phyloP scores from a whole-genome alignment of 495 filamentous ascomycete genomes.

The Aspergillus campestris region DNA sequence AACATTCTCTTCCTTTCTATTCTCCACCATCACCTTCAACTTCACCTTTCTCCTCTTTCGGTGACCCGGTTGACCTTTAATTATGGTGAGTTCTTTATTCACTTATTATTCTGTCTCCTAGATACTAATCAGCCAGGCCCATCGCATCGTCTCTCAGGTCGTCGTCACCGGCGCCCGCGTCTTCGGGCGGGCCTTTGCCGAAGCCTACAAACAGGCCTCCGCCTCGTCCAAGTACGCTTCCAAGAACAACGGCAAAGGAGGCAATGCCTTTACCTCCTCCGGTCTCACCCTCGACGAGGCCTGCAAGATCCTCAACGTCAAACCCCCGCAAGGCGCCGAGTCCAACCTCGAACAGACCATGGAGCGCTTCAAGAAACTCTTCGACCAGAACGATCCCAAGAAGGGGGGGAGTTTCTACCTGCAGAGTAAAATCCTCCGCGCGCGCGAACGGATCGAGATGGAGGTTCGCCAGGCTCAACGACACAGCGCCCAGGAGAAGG shows the following conservation, averaged over 20 bases:
- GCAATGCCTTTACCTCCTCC: slow-evolving; percentile 44
- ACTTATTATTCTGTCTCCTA: not conserved
- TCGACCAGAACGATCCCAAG: slow-evolving; percentile 86
- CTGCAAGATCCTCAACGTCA: slow-evolving; percentile 95
- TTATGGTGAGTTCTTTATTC: slow-evolving; percentile 20
- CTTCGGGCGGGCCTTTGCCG: slow-evolving; percentile 82
- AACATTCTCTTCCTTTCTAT: too few species aligned
- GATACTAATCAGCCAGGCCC: slow-evolving; percentile 55
- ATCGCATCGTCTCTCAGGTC: slow-evolving; percentile 90
- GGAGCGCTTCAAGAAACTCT: slow-evolving; percentile 87
- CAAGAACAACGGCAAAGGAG: slow-evolving; percentile 33
- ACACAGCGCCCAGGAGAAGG: slow-evolving; percentile 48
- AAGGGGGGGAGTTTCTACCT: slow-evolving; percentile 97
- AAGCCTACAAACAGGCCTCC: slow-evolving; percentile 85
- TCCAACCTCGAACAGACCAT: slow-evolving; percentile 67
- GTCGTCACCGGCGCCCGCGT: slow-evolving; percentile 83
- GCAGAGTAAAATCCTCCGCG: slow-evolving; percentile 90
- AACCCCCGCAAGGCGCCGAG: slow-evolving; percentile 72
- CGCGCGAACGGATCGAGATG: slow-evolving; percentile 83
- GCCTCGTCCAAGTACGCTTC: slow-evolving; percentile 76
- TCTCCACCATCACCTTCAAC: too few species aligned
- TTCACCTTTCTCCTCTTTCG: too few species aligned
- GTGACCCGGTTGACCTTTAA: too few species aligned
- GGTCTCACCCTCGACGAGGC: slow-evolving; percentile 91
- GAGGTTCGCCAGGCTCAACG: slow-evolving; percentile 51